phyloP scores from a whole-genome alignment of 2,329 filamentous ascomycete species.

The Cladorrhinum sp. region DNA sequence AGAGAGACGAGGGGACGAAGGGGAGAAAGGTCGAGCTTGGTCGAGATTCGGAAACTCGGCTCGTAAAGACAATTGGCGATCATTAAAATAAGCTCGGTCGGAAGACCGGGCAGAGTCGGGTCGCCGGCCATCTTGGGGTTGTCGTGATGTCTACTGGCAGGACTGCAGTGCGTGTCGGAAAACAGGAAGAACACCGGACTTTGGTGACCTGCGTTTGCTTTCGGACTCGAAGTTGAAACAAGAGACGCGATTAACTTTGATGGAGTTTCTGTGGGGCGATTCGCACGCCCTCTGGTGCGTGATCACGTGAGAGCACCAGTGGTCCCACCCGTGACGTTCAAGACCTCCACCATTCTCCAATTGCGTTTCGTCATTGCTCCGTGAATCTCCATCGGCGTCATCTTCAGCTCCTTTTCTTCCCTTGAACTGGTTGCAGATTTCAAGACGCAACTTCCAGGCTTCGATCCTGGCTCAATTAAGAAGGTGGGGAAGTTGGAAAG shows the following conservation, averaged over 20 bases:
- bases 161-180: too few species aligned
- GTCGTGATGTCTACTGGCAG: neutral
- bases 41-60: neutral
- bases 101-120: neutral
- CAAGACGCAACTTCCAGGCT: too few species aligned
- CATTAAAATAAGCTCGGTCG: neutral
- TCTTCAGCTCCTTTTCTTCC: too few species aligned
- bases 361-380: too few species aligned
- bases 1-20: constrained; percentile 14
- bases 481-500: too few species aligned
- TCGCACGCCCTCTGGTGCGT: neutral
- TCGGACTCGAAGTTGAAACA: neutral
- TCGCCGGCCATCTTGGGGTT: neutral
- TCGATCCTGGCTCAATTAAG: too few species aligned
- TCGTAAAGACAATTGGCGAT: neutral
- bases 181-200: too few species aligned
- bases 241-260: neutral
- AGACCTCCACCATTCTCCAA: too few species aligned
- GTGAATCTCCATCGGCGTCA: too few species aligned
- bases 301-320: neutral
- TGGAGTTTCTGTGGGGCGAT: neutral
- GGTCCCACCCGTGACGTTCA: too few species aligned
- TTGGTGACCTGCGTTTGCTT: too few species aligned
- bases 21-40: neutral
- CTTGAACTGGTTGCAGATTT: too few species aligned